Conservation (phyloP, 2,329 filamentous ascomycete species). For the Sarocladiaceae sp. region DNA sequence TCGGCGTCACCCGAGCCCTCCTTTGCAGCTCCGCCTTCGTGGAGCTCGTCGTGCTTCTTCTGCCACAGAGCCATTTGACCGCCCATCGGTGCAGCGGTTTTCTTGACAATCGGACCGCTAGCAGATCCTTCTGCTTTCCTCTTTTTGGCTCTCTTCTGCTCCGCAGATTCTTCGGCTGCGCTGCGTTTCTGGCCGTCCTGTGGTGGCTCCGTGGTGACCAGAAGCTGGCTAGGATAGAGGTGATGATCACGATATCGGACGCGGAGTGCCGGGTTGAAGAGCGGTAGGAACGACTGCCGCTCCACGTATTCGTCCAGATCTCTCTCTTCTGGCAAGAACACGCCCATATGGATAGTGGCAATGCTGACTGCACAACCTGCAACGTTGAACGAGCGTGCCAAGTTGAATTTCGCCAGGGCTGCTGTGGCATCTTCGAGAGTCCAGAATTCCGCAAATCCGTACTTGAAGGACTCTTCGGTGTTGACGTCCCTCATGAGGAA, state of each 20-base stretch:
- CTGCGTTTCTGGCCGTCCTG: slow-evolving; percentile 27
- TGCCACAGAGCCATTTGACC: slow-evolving; percentile 42
- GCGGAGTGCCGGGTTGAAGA: slow-evolving; percentile 63
- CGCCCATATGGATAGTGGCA: slow-evolving; percentile 77
- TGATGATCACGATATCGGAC: slow-evolving; percentile 75
- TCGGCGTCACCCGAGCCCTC: not conserved
- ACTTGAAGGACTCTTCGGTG: slow-evolving; percentile 71
- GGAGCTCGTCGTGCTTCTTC: slow-evolving; percentile 38
- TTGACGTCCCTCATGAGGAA: slow-evolving; percentile 71
- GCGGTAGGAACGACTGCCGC: slow-evolving; percentile 63
- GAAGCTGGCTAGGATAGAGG: slow-evolving; percentile 63
- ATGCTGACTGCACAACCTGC: slow-evolving; percentile 67
- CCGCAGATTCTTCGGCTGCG: slow-evolving; percentile 15
- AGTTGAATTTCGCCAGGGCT: slow-evolving; percentile 67
- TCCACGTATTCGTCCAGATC: slow-evolving; percentile 50
- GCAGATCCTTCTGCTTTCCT: slow-evolving; percentile 43
- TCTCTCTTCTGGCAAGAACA: slow-evolving; percentile 72
- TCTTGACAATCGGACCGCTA: slow-evolving; percentile 27
- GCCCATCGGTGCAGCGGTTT: slow-evolving; percentile 29
- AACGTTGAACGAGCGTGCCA: slow-evolving; percentile 72
- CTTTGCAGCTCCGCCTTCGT: slow-evolving; percentile 12
- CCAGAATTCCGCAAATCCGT: slow-evolving; percentile 81
- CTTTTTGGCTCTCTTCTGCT: slow-evolving; percentile 45
- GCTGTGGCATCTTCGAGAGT: slow-evolving; percentile 71
- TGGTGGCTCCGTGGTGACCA: slow-evolving; percentile 49